Conservation (phyloP, 2,329 filamentous ascomycete genomes). For the Venturia asperata region DNA sequence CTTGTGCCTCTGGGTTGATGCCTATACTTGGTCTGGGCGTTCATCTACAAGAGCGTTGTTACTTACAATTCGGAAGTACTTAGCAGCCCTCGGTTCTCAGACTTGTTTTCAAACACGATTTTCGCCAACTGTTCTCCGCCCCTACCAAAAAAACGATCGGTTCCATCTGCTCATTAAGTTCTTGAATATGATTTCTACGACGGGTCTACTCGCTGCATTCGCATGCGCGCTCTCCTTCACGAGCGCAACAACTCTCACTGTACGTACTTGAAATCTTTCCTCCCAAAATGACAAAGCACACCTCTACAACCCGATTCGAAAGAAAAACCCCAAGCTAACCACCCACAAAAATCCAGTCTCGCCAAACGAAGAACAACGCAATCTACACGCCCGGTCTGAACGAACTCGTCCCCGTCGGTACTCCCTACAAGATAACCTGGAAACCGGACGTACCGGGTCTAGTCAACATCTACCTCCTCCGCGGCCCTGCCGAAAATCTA, state of each 20-base stretch:
- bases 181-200: neutral
- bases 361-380: slow-evolving; percentile 38
- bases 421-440: slow-evolving; percentile 54
- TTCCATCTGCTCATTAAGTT: neutral
- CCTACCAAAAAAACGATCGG: neutral
- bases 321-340: neutral
- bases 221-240: neutral
- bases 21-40: neutral
- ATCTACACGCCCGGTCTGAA: slow-evolving; percentile 46
- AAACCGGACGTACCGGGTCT: slow-evolving; percentile 40
- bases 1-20: neutral
- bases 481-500: slow-evolving; percentile 51
- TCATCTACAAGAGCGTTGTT: neutral
- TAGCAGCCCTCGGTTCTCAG: neutral
- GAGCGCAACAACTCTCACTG: neutral
- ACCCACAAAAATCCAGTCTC: neutral
- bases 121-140: neutral
- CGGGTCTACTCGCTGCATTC: neutral
- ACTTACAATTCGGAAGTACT: too few species aligned
- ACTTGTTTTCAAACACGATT: neutral
- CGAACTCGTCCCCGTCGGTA: slow-evolving; percentile 48
- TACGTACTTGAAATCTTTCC: neutral
- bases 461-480: slow-evolving; percentile 53
- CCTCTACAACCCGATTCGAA: too few species aligned
- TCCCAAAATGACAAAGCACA: neutral